Conservation (phyloP, 1,284 basidiomycete genomes). For the Peniophora sp. region DNA sequence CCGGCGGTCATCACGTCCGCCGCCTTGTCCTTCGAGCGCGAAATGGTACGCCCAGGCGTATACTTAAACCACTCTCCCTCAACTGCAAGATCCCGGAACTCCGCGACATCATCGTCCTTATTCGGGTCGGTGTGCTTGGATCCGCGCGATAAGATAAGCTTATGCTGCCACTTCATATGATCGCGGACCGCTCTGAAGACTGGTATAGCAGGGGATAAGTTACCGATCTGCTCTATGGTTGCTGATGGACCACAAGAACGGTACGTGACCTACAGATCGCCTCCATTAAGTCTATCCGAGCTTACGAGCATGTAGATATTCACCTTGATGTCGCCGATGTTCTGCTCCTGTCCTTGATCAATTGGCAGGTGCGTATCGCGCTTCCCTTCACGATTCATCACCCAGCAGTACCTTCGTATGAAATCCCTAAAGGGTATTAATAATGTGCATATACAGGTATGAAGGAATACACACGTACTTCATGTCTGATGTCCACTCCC, state of each 20-base stretch:
- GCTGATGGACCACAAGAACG: neutral
- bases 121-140: neutral
- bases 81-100: neutral
- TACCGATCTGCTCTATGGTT: neutral
- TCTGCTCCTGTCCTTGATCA: conserved; percentile 13
- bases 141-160: neutral
- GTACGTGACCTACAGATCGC: neutral
- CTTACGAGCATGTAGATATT: neutral
- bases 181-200: neutral
- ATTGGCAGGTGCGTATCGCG: conserved; percentile 10
- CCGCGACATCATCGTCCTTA: conserved; percentile 1
- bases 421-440: conserved; percentile 19
- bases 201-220: conserved; percentile 1
- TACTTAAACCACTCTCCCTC: neutral
- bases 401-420: conserved; percentile 24
- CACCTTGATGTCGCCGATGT: conserved; percentile 11
- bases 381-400: conserved; percentile 24
- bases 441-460: neutral
- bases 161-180: conserved; percentile 2
- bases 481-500: conserved; percentile 23
- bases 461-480: conserved; percentile 13
- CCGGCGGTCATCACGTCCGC: neutral
- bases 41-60: neutral
- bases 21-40: neutral
- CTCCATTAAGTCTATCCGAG: too few species aligned